These are phyloP conservation scores for Leccinum imitatum DNA, from an alignment of 768 basidiomycete genomes.

Conservation along the genomic window DNA sequence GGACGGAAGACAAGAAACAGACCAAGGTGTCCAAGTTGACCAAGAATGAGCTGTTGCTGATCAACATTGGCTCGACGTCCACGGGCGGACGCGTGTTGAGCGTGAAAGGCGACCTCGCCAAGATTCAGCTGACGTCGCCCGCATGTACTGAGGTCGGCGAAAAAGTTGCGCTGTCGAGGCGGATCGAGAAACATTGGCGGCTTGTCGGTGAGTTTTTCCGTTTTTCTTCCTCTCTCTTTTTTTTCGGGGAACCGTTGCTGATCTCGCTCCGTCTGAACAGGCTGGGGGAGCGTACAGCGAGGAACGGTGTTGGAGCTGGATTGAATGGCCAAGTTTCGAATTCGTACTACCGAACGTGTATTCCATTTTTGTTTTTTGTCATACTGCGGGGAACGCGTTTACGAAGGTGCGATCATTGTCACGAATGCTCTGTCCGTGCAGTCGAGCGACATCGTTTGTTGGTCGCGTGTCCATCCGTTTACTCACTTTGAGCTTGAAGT, in stretches of 20 bases:
- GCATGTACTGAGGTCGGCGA: conserved; percentile 97
- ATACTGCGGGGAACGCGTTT: not conserved
- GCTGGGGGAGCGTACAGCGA: conserved; percentile 80
- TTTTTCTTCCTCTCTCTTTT: not conserved
- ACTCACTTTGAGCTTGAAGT: too few relatives aligned
- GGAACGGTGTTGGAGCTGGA: conserved; percentile 83
- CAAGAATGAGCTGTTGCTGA: conserved; percentile 89
- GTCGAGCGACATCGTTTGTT: not conserved
- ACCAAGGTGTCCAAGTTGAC: conserved; percentile 91
- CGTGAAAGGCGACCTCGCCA: conserved; percentile 93
- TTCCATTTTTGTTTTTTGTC: not conserved
- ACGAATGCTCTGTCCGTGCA: too few relatives aligned
- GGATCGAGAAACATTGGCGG: conserved; percentile 99
- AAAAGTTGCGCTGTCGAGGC: conserved; percentile 91
- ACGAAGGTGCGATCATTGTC: too few relatives aligned
- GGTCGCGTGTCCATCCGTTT: not conserved
- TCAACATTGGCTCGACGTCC: conserved; percentile 98
- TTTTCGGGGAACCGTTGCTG: not conserved
- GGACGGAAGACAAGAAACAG: conserved; percentile 98
- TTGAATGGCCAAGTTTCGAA: conserved; percentile 31
- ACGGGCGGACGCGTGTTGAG: conserved; percentile 93
- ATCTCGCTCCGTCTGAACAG: conserved; percentile 28
- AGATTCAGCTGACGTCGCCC: conserved; percentile 90
- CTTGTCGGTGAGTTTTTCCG: conserved; percentile 71
- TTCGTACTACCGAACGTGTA: not conserved